phyloP scores from a whole-genome alignment of 345 rosid genomes.

The Eucalyptus camaldulensis region DNA sequence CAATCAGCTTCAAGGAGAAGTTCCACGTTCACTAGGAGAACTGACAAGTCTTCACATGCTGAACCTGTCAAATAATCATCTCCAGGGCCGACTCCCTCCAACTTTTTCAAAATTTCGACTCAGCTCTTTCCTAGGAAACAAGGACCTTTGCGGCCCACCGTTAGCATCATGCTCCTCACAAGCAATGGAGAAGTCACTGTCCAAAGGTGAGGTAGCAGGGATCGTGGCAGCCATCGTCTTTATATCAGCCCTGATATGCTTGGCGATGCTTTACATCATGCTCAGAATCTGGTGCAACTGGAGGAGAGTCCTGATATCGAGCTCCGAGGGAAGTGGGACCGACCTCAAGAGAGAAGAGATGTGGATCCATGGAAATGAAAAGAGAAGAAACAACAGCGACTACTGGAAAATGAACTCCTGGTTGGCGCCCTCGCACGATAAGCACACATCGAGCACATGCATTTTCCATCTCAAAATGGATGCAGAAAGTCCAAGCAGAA shows the following conservation, averaged over 20 bases:
- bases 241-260: conserved; percentile 44
- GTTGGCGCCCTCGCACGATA: conserved; percentile 13
- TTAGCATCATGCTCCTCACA: conserved; percentile 23
- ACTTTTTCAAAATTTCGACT: conserved; percentile 43
- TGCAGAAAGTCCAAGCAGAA: conserved; percentile 4
- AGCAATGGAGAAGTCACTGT: conserved; percentile 8
- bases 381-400: conserved; percentile 19
- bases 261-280: conserved; percentile 51
- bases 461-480: conserved; percentile 27
- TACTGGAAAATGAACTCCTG: conserved; percentile 31
- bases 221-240: conserved; percentile 46
- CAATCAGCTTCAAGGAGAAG: conserved; percentile 52
- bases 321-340: conserved; percentile 7
- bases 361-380: conserved; percentile 21
- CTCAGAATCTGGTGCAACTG: conserved; percentile 56
- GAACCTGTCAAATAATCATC: conserved; percentile 67
- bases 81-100: conserved; percentile 49
- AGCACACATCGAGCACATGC: conserved; percentile 11
- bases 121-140: conserved; percentile 44
- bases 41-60: conserved; percentile 67
- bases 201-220: conserved; percentile 25
- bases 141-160: conserved; percentile 51
- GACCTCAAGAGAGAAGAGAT: conserved; percentile 26
- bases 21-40: conserved; percentile 49
- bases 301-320: conserved; percentile 32